Conservation (phyloP, 345 rosid genomes). For the Schrenkiella parvula region DNA sequence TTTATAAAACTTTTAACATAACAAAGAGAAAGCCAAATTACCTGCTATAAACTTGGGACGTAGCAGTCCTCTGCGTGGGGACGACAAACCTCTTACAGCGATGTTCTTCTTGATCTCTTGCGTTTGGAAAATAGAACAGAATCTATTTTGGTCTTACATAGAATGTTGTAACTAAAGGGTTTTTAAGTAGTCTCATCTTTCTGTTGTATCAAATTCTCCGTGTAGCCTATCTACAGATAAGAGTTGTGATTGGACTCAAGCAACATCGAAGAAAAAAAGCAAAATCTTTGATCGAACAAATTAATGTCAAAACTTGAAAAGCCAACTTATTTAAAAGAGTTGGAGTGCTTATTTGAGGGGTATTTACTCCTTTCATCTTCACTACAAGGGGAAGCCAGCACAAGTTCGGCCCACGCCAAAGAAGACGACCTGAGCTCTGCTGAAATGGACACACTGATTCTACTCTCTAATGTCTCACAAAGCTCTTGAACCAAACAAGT, state of each 20-base stretch:
- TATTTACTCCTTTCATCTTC: conserved; percentile 21
- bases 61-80: no score
- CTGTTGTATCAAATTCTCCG: background rate
- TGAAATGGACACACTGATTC: conserved; percentile 67
- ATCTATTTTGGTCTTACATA: no score
- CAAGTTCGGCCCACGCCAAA: conserved; percentile 97
- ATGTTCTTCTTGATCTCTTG: no score
- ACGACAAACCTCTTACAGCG: no score
- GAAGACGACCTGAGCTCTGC: conserved; percentile 68
- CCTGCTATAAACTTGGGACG: no score
- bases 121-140: no score
- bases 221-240: background rate
- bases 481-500: conserved; percentile 44
- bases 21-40: no score
- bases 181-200: no score
- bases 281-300: background rate
- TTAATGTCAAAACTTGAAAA: background rate
- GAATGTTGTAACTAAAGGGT: no score
- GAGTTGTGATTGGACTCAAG: background rate
- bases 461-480: conserved; percentile 53
- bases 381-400: conserved; percentile 54
- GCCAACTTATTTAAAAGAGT: background rate
- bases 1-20: no score
- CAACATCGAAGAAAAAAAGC: background rate
- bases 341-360: background rate